Conservation (phyloP, 352 stramenopile species). For the Phytophthora agathidicida region DNA sequence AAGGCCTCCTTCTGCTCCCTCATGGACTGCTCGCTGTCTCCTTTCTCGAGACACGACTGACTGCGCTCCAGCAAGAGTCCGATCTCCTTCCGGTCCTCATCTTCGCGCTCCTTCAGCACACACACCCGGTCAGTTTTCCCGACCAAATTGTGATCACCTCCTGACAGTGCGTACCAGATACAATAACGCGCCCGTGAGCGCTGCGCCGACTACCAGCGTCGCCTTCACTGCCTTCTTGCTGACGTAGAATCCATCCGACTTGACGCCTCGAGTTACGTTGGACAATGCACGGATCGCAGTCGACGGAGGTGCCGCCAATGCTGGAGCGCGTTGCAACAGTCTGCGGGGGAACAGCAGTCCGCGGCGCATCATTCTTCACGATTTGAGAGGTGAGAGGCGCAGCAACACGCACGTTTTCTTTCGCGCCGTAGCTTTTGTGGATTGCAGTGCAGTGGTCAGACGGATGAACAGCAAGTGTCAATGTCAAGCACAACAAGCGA, state of each 20-base stretch:
- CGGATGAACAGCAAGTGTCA: no score
- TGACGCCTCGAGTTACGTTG: slow-evolving; percentile 4
- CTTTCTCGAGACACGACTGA: slow-evolving; percentile 16
- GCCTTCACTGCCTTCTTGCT: slow-evolving; percentile 24
- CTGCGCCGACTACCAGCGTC: slow-evolving; percentile 15
- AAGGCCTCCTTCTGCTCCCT: slow-evolving; percentile 15
- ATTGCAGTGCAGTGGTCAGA: no score
- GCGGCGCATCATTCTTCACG: slow-evolving; percentile 11
- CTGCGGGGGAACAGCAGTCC: slow-evolving; percentile 3
- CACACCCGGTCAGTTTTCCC: neutral
- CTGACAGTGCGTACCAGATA: slow-evolving; percentile 15
- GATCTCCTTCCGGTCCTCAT: slow-evolving; percentile 22
- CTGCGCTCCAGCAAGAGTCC: slow-evolving; percentile 12
- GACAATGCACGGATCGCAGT: slow-evolving; percentile 10
- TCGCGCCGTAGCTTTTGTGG: neutral
- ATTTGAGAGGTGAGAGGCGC: slow-evolving; percentile 2
- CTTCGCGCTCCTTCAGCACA: slow-evolving; percentile 10
- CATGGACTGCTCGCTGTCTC: slow-evolving; percentile 18
- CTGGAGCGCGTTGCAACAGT: neutral
- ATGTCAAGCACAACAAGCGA: neutral
- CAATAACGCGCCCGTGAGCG: slow-evolving; percentile 12
- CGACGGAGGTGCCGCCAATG: neutral
- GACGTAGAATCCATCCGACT: slow-evolving; percentile 18
- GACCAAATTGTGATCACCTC: neutral
- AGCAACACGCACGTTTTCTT: slow-evolving; percentile 3